A percentile compares a stretch with the other conserved stretches of the same genome.
These are phyloP conservation scores for Claviceps quebecensis DNA, from an alignment of 2,329 filamentous ascomycete species.

Conservation along the genomic window DNA sequence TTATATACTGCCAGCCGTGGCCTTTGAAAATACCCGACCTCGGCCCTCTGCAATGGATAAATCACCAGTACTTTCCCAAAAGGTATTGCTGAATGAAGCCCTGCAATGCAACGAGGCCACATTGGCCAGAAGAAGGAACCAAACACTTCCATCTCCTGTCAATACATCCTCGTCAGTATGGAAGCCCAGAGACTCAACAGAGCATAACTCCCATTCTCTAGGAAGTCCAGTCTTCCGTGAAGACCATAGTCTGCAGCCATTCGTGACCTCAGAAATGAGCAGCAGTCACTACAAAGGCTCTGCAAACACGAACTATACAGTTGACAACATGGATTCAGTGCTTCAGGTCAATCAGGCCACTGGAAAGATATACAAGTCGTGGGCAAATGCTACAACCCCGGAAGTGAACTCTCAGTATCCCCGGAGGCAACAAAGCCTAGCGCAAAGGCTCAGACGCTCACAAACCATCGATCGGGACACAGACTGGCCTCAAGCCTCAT, in stretches of 20 bases:
- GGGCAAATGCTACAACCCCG: conserved; percentile 10
- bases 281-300: neutral
- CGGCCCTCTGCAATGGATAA: neutral
- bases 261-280: neutral
- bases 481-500: conserved; percentile 3
- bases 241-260: neutral
- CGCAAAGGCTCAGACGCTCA: conserved; percentile 14
- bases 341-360: conserved; percentile 8
- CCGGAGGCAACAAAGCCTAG: conserved; percentile 6
- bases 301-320: neutral
- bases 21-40: neutral
- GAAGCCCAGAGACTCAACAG: conserved; percentile 7
- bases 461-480: conserved; percentile 15
- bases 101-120: neutral
- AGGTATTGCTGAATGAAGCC: neutral
- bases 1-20: neutral
- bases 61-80: neutral
- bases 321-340: neutral
- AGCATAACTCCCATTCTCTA: neutral
- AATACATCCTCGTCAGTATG: neutral
- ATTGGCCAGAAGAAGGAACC: conserved; percentile 4
- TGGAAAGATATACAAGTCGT: conserved; percentile 11
- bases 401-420: conserved; percentile 9
- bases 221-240: neutral
- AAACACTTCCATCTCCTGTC: neutral